Percentiles rank a stretch among this genome's conserved stretches.
These are phyloP conservation scores for Kockiozyma suomiensis DNA, from an alignment of 805 yeast species.

Conservation along the genomic window DNA sequence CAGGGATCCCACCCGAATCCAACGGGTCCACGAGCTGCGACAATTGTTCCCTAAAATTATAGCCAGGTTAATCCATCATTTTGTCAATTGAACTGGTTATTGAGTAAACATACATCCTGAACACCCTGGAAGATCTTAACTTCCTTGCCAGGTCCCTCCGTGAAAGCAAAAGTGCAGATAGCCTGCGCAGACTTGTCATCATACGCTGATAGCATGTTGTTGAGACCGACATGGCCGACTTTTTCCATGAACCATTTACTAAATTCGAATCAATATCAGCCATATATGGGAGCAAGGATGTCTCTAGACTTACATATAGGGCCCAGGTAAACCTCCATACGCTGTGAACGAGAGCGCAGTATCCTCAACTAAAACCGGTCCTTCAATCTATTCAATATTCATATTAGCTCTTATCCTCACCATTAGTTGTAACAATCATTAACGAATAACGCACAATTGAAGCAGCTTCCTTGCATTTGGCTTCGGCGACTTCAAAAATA, in stretches of 20 bases:
- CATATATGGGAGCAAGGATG: too few species aligned
- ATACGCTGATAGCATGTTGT: slow-evolving; percentile 75
- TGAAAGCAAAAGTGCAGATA: slow-evolving; percentile 88
- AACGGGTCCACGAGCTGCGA: slow-evolving; percentile 72
- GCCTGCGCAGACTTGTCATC: slow-evolving; percentile 86
- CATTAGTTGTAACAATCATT: neutral
- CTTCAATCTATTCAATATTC: slow-evolving; percentile 47
- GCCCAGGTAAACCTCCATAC: slow-evolving; percentile 87
- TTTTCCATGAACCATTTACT: slow-evolving; percentile 82
- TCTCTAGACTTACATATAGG: slow-evolving; percentile 54
- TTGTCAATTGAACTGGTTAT: slow-evolving; percentile 36
- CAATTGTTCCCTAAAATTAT: slow-evolving; percentile 79
- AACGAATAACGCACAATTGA: slow-evolving; percentile 43
- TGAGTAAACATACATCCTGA: slow-evolving; percentile 22
- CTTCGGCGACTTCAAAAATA: slow-evolving; percentile 75
- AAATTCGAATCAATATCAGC: too few species aligned
- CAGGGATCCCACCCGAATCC: slow-evolving; percentile 94
- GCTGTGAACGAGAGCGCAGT: slow-evolving; percentile 87
- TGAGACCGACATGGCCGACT: slow-evolving; percentile 74
- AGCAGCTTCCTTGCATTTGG: slow-evolving; percentile 79
- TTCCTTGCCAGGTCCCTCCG: slow-evolving; percentile 74
- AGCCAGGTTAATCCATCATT: too few species aligned
- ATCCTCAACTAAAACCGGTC: slow-evolving; percentile 93
- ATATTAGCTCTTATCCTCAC: neutral
- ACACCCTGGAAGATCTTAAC: slow-evolving; percentile 80